Percentiles rank a stretch among this genome's conserved stretches.
Conservation (phyloP, 2,329 filamentous ascomycete species). For the Herpomyces periplanetae region DNA sequence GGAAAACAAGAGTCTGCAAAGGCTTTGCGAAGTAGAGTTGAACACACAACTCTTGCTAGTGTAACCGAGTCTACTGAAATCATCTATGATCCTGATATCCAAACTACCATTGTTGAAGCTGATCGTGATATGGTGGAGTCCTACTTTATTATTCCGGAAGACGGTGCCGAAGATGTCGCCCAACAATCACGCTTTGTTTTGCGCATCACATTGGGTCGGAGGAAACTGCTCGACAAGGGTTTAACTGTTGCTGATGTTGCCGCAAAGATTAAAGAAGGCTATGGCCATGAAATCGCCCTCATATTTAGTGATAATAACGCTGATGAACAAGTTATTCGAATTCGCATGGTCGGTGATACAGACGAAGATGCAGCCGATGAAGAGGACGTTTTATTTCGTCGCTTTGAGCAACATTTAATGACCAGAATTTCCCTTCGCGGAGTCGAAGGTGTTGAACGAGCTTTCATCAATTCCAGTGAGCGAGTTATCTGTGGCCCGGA, state of each 20-base stretch:
- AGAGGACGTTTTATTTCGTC: conserved; percentile 70
- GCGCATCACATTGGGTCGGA: conserved; percentile 61
- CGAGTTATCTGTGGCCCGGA: conserved; percentile 24
- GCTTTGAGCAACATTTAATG: conserved; percentile 57
- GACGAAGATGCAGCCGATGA: conserved; percentile 34
- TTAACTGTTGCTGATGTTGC: conserved; percentile 72
- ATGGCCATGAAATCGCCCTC: conserved; percentile 43
- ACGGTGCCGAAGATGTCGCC: conserved; percentile 19
- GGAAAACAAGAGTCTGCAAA: conserved; percentile 43
- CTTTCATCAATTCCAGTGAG: conserved; percentile 55
- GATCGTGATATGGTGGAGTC: conserved; percentile 85
- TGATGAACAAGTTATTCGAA: conserved; percentile 67
- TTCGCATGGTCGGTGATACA: conserved; percentile 35
- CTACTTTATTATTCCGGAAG: conserved; percentile 74
- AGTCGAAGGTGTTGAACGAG: conserved; percentile 51
- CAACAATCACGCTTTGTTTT: conserved; percentile 72
- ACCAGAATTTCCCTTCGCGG: conserved; percentile 69
- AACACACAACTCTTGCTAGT: conserved; percentile 69
- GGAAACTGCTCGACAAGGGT: conserved; percentile 78
- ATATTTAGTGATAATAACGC: conserved; percentile 97
- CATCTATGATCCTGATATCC: conserved; percentile 77
- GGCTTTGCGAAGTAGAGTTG: conserved; percentile 46
- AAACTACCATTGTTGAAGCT: conserved; percentile 42
- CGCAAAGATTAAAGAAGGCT: conserved; percentile 51
- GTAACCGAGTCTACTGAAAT: conserved; percentile 77